Evolutionary conservation across 192 early-diverging fungal species (phyloP).

Genomic region (Linnemannia elongata): DNA sequence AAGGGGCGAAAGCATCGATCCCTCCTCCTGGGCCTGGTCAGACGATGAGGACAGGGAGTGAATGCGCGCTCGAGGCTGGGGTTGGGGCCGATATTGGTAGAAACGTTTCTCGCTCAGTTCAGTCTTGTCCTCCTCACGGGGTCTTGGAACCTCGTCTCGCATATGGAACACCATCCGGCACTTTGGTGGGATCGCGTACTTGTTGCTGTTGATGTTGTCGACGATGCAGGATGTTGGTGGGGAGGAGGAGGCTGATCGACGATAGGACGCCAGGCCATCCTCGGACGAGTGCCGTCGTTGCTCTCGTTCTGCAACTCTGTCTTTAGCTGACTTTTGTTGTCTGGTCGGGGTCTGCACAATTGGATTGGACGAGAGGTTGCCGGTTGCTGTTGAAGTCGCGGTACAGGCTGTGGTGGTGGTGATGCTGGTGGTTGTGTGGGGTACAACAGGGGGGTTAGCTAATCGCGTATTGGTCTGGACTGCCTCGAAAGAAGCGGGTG

Average conservation of each 20-base stretch:
- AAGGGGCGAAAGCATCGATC: neutral
- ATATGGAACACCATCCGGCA: slow-evolving; percentile 53
- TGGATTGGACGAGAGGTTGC: neutral
- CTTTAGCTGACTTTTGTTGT: slow-evolving; percentile 1
- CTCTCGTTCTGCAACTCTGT: neutral
- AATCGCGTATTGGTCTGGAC: neutral
- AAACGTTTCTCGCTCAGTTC: slow-evolving; percentile 7
- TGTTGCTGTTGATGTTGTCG: neutral
- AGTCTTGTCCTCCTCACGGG: slow-evolving; percentile 18
- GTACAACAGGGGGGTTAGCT: neutral
- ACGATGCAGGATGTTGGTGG: neutral
- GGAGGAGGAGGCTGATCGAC: neutral
- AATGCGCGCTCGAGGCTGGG: neutral
- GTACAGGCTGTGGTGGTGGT: neutral
- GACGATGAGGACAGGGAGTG: neutral
- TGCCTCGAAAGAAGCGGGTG: neutral
- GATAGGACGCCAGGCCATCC: slow-evolving; percentile 18
- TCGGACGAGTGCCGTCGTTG: slow-evolving; percentile 31
- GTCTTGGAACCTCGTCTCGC: slow-evolving; percentile 34
- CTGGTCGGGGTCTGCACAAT: neutral
- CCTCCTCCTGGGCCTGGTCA: neutral
- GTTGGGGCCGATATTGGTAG: neutral
- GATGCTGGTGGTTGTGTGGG: neutral
- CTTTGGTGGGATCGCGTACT: slow-evolving; percentile 30
- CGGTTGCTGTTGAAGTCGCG: neutral